These are phyloP conservation scores for Purpureocillium lavendulum DNA, from an alignment of 2,329 filamentous ascomycete genomes.

Conservation along the genomic window DNA sequence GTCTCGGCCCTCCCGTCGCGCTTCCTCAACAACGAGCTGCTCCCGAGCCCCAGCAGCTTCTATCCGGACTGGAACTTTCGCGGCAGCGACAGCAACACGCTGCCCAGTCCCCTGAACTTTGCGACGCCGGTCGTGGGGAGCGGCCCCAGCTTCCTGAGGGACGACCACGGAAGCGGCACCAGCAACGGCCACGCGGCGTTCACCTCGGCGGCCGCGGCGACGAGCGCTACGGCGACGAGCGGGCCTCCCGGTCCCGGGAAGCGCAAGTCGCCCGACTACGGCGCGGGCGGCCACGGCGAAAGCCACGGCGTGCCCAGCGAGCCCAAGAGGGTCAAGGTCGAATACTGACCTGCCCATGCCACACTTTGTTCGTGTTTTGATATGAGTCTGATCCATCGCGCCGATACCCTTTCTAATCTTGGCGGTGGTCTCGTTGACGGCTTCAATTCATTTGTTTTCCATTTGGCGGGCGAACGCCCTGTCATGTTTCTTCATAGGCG, in stretches of 20 bases:
- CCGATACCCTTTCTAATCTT: conserved; percentile 9
- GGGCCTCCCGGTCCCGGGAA: conserved; percentile 21
- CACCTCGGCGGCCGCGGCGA: conserved; percentile 5
- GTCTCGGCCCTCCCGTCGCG: conserved; percentile 90
- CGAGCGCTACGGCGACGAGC: conserved; percentile 6
- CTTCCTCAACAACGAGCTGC: conserved; percentile 78
- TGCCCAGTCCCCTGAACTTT: conserved; percentile 89
- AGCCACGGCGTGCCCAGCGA: conserved; percentile 34
- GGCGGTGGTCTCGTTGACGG: not conserved
- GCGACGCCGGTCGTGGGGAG: conserved; percentile 66
- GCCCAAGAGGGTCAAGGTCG: conserved; percentile 45
- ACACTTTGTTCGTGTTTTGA: not conserved
- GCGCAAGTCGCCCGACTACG: conserved; percentile 48
- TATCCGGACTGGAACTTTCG: conserved; percentile 85
- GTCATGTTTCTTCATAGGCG: no score
- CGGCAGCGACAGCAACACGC: conserved; percentile 67
- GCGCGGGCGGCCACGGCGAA: conserved; percentile 30
- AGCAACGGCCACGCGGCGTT: conserved; percentile 11
- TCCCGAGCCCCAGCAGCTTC: conserved; percentile 87
- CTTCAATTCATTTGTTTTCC: no score
- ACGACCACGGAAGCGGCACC: conserved; percentile 30
- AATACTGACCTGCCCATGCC: conserved; percentile 18
- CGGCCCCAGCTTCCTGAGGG: conserved; percentile 55
- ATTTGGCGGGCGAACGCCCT: no score
- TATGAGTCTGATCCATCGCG: conserved; percentile 1